Evolutionary conservation across 257 asterid genomes (phyloP), one percentile per base, ranked within the genome.

Genomic region (Nicotiana knightiana): DNA sequence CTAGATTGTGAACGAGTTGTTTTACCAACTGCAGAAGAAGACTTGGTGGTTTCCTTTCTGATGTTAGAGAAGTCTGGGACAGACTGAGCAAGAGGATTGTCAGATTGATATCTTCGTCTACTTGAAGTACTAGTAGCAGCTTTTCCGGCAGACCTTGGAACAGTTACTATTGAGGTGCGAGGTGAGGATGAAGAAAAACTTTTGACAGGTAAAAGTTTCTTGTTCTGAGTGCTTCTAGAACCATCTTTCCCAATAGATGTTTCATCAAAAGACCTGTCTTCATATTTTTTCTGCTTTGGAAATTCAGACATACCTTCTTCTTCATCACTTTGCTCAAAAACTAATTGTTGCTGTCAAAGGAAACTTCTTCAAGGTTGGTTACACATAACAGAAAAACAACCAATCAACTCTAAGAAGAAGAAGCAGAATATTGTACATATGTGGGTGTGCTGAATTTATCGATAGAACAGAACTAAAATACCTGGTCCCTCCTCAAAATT

Each of bases 81-180:
- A 16, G 99, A 96, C 79, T 91, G 97, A 37, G 92, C 93, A 82
- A 94, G 93, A 80, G 92, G 98, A 86, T 91, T 94, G 83, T 96
- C 99, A 26, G 92, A 77, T 65, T 90, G 97, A 87, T 82, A 82
- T 87, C 94, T 92, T 67, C 93, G 91, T 83, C 93, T 92, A 80
- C 86, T 90, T 55, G 92, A 85, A 90, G 82, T 85, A 66, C 32
- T 33, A 62, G 76, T 87, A 61, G 96, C 86, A 83, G 85, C 86
- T 87, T 89, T 95, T 78, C 80, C 55, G 81, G 91, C 89, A 85
- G 92, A 86, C 53, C 86, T 91, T 54, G 93, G 86, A 87, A 86
- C 82, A 66, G 97, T 82, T 80, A 90, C 88, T 33, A 89, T 88
- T 67, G 93, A 83, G 82, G 87, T 84, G 83, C 91, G 90, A 79